Conservation (phyloP, 345 rosid species). For the Eucalyptus guilfoylei region DNA sequence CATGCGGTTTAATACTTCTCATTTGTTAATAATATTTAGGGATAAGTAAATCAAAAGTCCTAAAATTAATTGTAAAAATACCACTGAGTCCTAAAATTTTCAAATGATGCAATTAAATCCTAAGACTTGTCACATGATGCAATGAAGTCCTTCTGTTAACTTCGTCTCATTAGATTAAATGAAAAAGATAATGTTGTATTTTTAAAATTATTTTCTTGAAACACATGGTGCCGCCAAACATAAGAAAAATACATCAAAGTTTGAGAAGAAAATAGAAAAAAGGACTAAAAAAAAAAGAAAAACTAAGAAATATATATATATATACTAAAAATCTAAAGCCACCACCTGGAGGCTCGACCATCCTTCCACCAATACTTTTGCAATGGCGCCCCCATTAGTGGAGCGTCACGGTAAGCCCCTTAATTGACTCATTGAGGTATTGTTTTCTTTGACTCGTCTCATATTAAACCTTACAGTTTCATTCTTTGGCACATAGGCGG, state of each 20-base stretch:
- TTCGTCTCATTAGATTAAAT: neutral
- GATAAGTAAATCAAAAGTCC: neutral
- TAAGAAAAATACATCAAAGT: neutral
- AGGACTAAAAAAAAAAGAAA: neutral
- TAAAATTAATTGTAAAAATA: accelerated
- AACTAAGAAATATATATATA: neutral
- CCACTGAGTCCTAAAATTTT: accelerated
- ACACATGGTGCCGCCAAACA: neutral
- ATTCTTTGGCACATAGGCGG: too few species aligned
- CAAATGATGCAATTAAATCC: neutral
- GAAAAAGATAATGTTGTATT: neutral
- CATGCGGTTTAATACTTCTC: neutral
- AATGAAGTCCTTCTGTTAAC: neutral
- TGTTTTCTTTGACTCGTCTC: neutral
- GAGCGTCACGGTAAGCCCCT: neutral
- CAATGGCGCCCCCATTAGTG: neutral
- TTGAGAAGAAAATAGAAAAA: neutral
- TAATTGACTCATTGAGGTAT: too few species aligned
- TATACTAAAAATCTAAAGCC: neutral
- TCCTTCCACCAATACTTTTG: neutral
- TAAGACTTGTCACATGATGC: neutral
- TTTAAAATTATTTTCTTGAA: neutral
- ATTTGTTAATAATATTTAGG: neutral
- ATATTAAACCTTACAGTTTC: neutral
- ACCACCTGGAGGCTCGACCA: neutral